Evolutionary conservation across 257 asterid genomes (phyloP), one percentile per base, ranked within the genome.

Genomic region (Mentha longifolia): DNA sequence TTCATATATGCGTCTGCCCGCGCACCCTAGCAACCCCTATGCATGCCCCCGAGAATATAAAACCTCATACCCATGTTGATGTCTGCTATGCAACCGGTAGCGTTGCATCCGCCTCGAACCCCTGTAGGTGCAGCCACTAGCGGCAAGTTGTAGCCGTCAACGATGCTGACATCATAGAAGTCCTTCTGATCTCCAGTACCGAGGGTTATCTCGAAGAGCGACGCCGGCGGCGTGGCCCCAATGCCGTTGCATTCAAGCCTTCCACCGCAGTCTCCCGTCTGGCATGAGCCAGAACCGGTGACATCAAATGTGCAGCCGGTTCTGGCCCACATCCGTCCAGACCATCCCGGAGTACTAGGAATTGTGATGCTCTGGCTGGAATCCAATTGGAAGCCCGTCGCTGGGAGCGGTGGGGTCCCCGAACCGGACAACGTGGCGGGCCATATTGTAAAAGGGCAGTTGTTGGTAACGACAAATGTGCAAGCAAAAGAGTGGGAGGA

Each of bases 301-400:
- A 78, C 80, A 20, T 88, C 91, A 50, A 92, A 92, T 3, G 77
- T 76, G 86, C 98, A 92, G 3, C 95, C 90, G 8, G 98, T 92
- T 72, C 96, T 85, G 11, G 87, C 98, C 98, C 96, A 88, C 1
- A 92, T 83, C 28, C 92, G 85, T 50, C 98, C 98, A 0, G 98
- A 86, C 96, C 97, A 92, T 9, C 95, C 92, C 0, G 96, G 89
- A 45, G 52, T 62, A 7, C 71, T 75, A 12, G 95, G 89, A 30
- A 89, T 84, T 0, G 77, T 42, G 41, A 82, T 70, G 25, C 85
- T 88, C 43, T 84, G 86, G 20, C 94, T 96, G 0, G 91, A 65
- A 28, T 88, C 84, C 72, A 92, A 30, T 14, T 79, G 91, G 72
- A 89, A 92, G 31, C 98, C 96, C 0, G 98, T 92, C 11, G 90